phyloP scores from a whole-genome alignment of 768 basidiomycete species.

The Lepiota brunneoincarnata region DNA sequence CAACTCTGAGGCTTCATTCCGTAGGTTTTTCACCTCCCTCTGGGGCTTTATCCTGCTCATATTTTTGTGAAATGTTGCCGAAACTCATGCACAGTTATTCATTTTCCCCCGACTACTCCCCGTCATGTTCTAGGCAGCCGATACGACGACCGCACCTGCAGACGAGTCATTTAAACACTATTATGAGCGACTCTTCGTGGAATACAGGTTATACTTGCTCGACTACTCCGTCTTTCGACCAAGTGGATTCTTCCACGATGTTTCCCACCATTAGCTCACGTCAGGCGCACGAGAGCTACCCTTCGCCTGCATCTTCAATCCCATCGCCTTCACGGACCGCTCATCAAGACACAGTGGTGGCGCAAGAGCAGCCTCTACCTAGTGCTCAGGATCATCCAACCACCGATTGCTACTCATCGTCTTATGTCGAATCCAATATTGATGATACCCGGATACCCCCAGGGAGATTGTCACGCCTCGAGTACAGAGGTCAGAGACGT shows the following conservation, averaged over 20 bases:
- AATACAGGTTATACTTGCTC: conserved; percentile 9
- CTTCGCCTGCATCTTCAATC: conserved; percentile 12
- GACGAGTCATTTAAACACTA: conserved; percentile 8
- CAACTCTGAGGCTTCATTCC: background rate
- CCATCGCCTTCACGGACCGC: conserved; percentile 10
- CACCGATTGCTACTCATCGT: conserved; percentile 10
- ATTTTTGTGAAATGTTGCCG: conserved; percentile 4
- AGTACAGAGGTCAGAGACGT: conserved; percentile 9
- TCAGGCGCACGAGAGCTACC: conserved; percentile 12
- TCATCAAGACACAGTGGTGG: conserved; percentile 3
- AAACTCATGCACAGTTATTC: conserved; percentile 12
- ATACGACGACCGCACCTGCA: conserved; percentile 12
- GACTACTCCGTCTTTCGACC: conserved; percentile 7
- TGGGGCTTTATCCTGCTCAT: background rate
- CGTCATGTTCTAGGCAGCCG: conserved; percentile 13
- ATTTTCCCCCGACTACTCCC: conserved; percentile 2
- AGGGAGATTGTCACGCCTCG: conserved; percentile 10
- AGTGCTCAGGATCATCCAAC: conserved; percentile 7
- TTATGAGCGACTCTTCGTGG: conserved; percentile 12
- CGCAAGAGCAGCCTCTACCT: conserved; percentile 5
- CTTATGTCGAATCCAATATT: conserved; percentile 7
- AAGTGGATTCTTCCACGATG: conserved; percentile 9
- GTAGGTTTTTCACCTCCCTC: background rate
- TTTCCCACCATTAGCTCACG: conserved; percentile 9
- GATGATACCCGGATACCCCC: conserved; percentile 6